These are phyloP conservation scores for Pythium diclinum DNA, from an alignment of 352 stramenopile species.

Conservation along the genomic window DNA sequence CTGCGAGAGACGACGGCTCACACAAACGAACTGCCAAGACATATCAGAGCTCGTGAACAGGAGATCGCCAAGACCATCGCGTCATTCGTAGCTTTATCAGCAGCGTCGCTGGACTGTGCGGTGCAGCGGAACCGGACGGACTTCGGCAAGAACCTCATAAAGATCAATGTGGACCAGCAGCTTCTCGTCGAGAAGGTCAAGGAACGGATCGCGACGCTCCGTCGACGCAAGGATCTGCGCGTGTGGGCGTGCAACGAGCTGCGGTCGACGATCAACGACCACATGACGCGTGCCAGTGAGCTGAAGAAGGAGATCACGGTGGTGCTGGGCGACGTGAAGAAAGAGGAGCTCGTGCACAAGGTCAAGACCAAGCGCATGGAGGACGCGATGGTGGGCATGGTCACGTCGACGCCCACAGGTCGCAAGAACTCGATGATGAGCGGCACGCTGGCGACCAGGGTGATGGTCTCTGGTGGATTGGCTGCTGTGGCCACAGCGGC, in stretches of 20 bases:
- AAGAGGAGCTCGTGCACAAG: conserved; percentile 51
- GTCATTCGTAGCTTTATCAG: conserved; percentile 27
- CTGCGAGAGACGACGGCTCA: conserved; percentile 11
- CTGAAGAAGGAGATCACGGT: conserved; percentile 56
- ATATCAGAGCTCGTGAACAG: conserved; percentile 21
- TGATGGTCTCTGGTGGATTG: conserved; percentile 17
- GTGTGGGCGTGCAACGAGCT: conserved; percentile 56
- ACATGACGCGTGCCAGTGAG: conserved; percentile 50
- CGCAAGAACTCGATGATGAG: conserved; percentile 23
- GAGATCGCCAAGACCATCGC: conserved; percentile 28
- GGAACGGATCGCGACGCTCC: conserved; percentile 37
- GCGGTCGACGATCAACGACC: conserved; percentile 47
- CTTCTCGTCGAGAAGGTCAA: conserved; percentile 29
- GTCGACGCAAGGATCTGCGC: conserved; percentile 45
- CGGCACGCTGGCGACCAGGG: conserved; percentile 17
- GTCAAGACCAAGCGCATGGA: conserved; percentile 53
- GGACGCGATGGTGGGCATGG: conserved; percentile 27
- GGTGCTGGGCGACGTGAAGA: conserved; percentile 45
- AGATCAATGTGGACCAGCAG: conserved; percentile 11
- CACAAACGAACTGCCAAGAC: conserved; percentile 24
- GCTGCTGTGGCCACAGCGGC: conserved; percentile 21
- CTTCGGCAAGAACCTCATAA: conserved; percentile 21
- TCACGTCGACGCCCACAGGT: neutral
- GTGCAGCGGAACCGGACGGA: conserved; percentile 16
- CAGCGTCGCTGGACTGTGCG: conserved; percentile 26